These are phyloP conservation scores for Tremella yokohamensis DNA, from an alignment of 768 basidiomycete genomes.

Conservation along the genomic window DNA sequence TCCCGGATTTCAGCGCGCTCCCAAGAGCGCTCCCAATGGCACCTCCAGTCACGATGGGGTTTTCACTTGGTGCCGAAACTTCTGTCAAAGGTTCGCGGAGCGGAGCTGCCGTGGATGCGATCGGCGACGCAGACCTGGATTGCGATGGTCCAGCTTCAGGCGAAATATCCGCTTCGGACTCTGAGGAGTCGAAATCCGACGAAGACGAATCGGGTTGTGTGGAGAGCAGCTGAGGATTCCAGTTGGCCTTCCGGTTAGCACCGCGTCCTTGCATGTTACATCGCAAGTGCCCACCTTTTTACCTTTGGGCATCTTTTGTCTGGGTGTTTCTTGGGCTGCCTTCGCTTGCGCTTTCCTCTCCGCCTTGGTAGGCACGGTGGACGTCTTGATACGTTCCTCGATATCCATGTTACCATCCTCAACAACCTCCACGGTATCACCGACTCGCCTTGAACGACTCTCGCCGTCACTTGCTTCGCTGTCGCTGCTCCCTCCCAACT, in stretches of 20 bases:
- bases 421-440: slow-evolving; percentile 27
- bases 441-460: slow-evolving; percentile 34
- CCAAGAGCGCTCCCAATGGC: slow-evolving; percentile 56
- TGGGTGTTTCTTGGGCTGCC: background rate
- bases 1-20: slow-evolving; percentile 66
- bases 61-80: no score
- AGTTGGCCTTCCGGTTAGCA: slow-evolving; percentile 20
- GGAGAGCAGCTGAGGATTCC: slow-evolving; percentile 30
- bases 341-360: background rate
- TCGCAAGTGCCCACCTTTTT: slow-evolving; percentile 10
- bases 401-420: slow-evolving; percentile 8
- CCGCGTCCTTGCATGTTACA: background rate
- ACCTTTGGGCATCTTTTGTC: slow-evolving; percentile 10
- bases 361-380: background rate
- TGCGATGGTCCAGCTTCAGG: slow-evolving; percentile 2
- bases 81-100: no score
- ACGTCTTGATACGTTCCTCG: background rate
- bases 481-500: slow-evolving; percentile 15
- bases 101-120: no score
- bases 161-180: slow-evolving; percentile 25
- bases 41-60: background rate
- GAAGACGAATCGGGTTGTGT: slow-evolving; percentile 30
- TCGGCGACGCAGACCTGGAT: background rate
- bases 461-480: slow-evolving; percentile 46
- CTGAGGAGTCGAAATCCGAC: slow-evolving; percentile 30